Percentiles rank a stretch among this genome's conserved stretches.
These are phyloP conservation scores for Kodamaea kaohsiungensis DNA, from an alignment of 805 yeast species.

Conservation along the genomic window DNA sequence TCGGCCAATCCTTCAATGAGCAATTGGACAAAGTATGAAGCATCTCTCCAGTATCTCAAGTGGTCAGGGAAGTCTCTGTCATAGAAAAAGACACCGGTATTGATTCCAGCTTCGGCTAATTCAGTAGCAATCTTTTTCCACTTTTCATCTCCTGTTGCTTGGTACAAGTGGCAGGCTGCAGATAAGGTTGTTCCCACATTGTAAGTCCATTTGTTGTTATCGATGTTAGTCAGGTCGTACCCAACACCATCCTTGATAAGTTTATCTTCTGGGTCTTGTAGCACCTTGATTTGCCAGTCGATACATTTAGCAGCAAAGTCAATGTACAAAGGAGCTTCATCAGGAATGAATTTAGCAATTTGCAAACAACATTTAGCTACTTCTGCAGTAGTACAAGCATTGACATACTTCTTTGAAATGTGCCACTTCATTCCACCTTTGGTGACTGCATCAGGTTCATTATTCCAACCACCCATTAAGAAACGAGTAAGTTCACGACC, in stretches of 20 bases:
- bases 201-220: slow-evolving; percentile 63
- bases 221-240: slow-evolving; percentile 38
- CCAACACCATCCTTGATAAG: slow-evolving; percentile 64
- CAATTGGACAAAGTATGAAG: slow-evolving; percentile 62
- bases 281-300: slow-evolving; percentile 54
- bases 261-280: slow-evolving; percentile 56
- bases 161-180: slow-evolving; percentile 51
- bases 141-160: slow-evolving; percentile 49
- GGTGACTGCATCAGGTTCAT: slow-evolving; percentile 39
- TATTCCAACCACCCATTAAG: slow-evolving; percentile 65
- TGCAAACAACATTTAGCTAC: slow-evolving; percentile 62
- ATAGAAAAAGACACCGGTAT: slow-evolving; percentile 55
- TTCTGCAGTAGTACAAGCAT: slow-evolving; percentile 69
- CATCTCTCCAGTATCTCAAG: slow-evolving; percentile 64
- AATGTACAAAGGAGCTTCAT: slow-evolving; percentile 47
- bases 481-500: slow-evolving; percentile 61
- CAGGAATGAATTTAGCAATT: slow-evolving; percentile 53
- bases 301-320: slow-evolving; percentile 61
- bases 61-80: slow-evolving; percentile 61
- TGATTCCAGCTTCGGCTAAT: slow-evolving; percentile 60
- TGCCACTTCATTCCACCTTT: slow-evolving; percentile 74
- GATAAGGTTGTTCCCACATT: slow-evolving; percentile 67
- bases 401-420: slow-evolving; percentile 55
- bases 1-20: slow-evolving; percentile 70
- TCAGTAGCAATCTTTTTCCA: slow-evolving; percentile 50